phyloP scores from a whole-genome alignment of 139 green algal species.

The Auxenochlorella protothecoides region DNA sequence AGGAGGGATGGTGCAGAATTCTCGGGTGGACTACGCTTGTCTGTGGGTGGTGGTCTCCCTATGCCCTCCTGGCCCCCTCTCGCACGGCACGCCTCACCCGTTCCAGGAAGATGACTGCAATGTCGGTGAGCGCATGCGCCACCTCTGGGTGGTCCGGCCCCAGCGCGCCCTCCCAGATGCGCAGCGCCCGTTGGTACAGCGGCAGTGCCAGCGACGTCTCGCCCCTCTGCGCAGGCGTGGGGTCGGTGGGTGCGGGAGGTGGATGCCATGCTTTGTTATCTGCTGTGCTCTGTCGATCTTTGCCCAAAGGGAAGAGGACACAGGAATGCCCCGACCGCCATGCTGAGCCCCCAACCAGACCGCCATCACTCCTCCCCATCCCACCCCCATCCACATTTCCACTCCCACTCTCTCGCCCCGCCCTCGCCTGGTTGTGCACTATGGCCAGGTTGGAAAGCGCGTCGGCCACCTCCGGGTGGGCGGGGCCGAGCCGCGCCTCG shows the following conservation, averaged over 20 bases:
- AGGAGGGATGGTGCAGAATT: too few species aligned
- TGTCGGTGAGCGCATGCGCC: slow-evolving; percentile 84
- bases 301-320: too few species aligned
- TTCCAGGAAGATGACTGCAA: slow-evolving; percentile 85
- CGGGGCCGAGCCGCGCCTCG: slow-evolving; percentile 35
- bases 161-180: slow-evolving; percentile 57
- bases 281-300: too few species aligned
- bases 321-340: too few species aligned
- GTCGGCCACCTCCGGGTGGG: slow-evolving; percentile 64
- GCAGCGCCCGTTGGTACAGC: slow-evolving; percentile 76
- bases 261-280: too few species aligned
- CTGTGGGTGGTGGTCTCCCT: too few species aligned
- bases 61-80: too few species aligned
- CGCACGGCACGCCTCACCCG: slow-evolving; percentile 27
- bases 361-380: too few species aligned
- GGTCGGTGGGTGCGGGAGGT: not conserved
- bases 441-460: slow-evolving; percentile 71
- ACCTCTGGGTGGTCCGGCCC: slow-evolving; percentile 67
- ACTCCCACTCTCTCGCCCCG: slow-evolving; percentile 2
- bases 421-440: slow-evolving; percentile 48
- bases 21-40: not conserved
- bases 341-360: too few species aligned
- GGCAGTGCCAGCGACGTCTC: slow-evolving; percentile 44
- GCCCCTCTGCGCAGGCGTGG: slow-evolving; percentile 17
- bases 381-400: not conserved